These are phyloP conservation scores for Durotheca rogersii DNA, from an alignment of 495 filamentous ascomycete species.

Conservation along the genomic window DNA sequence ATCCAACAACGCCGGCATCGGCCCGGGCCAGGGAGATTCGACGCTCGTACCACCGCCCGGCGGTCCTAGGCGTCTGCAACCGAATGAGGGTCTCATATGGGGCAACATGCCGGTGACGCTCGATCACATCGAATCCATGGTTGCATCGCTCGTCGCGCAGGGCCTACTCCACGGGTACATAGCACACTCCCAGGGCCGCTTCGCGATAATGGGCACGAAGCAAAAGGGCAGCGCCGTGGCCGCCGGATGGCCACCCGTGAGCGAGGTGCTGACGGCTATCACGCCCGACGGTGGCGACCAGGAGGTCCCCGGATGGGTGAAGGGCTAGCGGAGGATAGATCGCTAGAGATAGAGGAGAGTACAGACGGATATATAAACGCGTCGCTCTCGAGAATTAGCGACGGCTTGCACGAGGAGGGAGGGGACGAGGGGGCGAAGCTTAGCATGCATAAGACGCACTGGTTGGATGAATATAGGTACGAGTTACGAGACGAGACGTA, in stretches of 20 bases:
- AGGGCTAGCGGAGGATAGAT: constrained; percentile 3
- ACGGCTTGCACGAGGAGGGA: too few relatives aligned
- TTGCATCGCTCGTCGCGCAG: constrained; percentile 76
- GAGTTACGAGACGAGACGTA: too few relatives aligned
- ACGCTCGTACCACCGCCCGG: constrained; percentile 47
- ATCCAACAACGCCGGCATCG: constrained; percentile 38
- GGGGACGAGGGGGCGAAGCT: too few relatives aligned
- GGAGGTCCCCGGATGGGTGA: constrained; percentile 20
- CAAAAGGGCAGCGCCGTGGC: constrained; percentile 50
- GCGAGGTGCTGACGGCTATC: constrained; percentile 14
- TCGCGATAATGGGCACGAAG: constrained; percentile 81
- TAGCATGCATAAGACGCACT: too few relatives aligned
- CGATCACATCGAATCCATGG: constrained; percentile 72
- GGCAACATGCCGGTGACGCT: constrained; percentile 57
- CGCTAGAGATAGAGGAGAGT: background rate
- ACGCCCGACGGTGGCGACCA: background rate
- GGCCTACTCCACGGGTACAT: constrained; percentile 86
- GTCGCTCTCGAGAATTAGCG: too few relatives aligned
- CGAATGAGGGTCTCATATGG: constrained; percentile 49
- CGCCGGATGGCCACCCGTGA: constrained; percentile 47
- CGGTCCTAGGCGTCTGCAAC: constrained; percentile 49
- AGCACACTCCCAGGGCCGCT: constrained; percentile 69
- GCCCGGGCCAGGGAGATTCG: constrained; percentile 18
- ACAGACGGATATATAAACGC: too few relatives aligned
- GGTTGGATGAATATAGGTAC: too few relatives aligned